phyloP scores from a whole-genome alignment of 345 rosid species.

The Eucalyptus pauciflora region DNA sequence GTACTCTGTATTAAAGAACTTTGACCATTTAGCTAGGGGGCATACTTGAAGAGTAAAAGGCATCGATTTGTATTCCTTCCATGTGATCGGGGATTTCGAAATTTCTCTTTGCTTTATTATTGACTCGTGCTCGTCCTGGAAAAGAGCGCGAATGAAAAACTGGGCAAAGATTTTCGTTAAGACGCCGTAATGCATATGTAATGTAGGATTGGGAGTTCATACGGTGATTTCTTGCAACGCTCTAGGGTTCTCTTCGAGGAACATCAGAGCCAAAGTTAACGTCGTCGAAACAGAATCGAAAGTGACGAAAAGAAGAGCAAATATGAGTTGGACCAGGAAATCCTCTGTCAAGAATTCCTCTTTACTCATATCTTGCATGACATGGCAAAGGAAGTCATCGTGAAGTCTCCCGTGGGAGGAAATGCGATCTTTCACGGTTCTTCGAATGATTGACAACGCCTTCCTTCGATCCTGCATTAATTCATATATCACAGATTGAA shows the following conservation, averaged over 20 bases:
- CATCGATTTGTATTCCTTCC: conserved; percentile 31
- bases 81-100: conserved; percentile 2
- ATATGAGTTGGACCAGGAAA: background rate
- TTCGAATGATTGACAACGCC: background rate
- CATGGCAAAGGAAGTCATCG: conserved; percentile 5
- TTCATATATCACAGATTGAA: background rate
- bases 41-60: conserved; percentile 16
- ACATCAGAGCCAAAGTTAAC: conserved; percentile 1
- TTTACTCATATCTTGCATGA: conserved; percentile 2
- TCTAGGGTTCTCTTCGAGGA: conserved; percentile 8
- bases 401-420: background rate
- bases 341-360: conserved; percentile 15
- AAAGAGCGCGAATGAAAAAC: background rate
- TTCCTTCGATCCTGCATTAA: background rate
- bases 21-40: background rate
- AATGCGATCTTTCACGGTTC: background rate
- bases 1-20: background rate
- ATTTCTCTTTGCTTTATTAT: conserved; percentile 2
- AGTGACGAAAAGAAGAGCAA: background rate
- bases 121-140: conserved; percentile 16
- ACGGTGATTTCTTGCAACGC: conserved; percentile 13
- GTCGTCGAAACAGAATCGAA: background rate
- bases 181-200: background rate
- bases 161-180: too few relatives aligned
- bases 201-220: background rate